Base-by-base conservation (phyloP, 371 early-diverging fungal genomes). In the Lichtheimia corymbifera region DNA sequence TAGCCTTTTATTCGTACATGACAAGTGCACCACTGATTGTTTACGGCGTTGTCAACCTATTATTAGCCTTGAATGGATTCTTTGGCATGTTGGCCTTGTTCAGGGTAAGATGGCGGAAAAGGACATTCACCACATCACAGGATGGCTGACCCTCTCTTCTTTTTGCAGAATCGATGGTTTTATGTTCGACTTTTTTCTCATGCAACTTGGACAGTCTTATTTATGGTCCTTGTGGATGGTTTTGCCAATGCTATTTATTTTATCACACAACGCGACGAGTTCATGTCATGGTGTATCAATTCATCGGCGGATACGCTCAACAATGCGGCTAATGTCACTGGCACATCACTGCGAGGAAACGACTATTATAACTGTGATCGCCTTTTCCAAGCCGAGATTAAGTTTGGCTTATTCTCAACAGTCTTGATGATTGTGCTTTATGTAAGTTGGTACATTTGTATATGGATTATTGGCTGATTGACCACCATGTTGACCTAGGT, bases 301-400 rank as follows among this genome's bases (percentile, higher is more conserved):
- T 44, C 63, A 3, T 47, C 69, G 3, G 69, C 72, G 7, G 44
- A 22, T 0, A 17, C 67, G 14, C 50, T 20, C 14, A 61, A 53
- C 40, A 18, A 14, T 20, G 44, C 62, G 24, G n/a, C 22, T 11
- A 24, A 42, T 7, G 53, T 66, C 30, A n/a, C 47, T 47, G 47
- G n/a, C 6, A n/a, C 47, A 47, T 54, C 41, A 43, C 53, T 58
- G 12, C 44, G 40, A 1, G 51, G 57, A 42, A 41, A 15, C 4
- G 82, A 82, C 50, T 74, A 71, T 50, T 82, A 75, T 45, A 76
- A 82, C 44, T 82, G 82, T 35, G 61, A 61, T 53, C 60, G 66
- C 50, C 62, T 75, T 3, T 82, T 76, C 75, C 67, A 77, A 53
- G 68, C 71, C 42, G 82, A 82, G 55, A 22, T 77, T 7, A 82